Evolutionary conservation across 805 yeast species (phyloP).

Genomic region (Zygotorulaspora danielsina): DNA sequence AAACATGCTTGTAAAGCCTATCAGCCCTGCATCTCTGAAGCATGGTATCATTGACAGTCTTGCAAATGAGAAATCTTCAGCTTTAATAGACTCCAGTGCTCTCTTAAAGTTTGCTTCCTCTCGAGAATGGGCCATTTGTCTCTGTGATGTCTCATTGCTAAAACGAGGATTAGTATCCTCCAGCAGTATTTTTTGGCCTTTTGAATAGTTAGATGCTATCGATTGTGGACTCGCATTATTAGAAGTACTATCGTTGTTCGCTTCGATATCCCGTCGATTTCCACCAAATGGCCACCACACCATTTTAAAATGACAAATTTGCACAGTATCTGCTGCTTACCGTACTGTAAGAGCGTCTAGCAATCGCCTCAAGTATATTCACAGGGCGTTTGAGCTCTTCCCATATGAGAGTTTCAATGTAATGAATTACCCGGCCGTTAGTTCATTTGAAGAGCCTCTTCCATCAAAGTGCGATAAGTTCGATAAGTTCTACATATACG

Average conservation of each 20-base stretch:
- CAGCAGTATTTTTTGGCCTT: conserved; percentile 37
- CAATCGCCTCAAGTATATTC: neutral
- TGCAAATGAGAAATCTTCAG: conserved; percentile 49
- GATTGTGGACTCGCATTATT: neutral
- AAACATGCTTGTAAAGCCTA: conserved; percentile 70
- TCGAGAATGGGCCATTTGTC: conserved; percentile 22
- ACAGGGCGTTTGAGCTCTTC: neutral
- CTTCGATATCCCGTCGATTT: conserved; percentile 6
- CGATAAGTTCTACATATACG: no score
- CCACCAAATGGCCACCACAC: conserved; percentile 24
- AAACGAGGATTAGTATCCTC: conserved; percentile 42
- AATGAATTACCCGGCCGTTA: neutral
- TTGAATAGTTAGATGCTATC: conserved; percentile 24
- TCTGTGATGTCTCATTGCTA: conserved; percentile 27
- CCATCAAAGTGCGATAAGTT: no score
- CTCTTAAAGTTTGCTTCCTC: conserved; percentile 34
- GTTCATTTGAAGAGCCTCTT: no score
- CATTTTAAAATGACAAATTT: conserved; percentile 14
- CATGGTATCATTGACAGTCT: conserved; percentile 63
- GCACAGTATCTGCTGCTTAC: neutral
- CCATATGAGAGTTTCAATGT: neutral
- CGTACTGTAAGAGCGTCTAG: neutral
- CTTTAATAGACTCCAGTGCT: conserved; percentile 43
- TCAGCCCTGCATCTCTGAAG: conserved; percentile 70
- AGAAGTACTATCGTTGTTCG: conserved; percentile 6